phyloP scores from a whole-genome alignment of 108 stramenopile genomes.

The Parietichytrium sp. region DNA sequence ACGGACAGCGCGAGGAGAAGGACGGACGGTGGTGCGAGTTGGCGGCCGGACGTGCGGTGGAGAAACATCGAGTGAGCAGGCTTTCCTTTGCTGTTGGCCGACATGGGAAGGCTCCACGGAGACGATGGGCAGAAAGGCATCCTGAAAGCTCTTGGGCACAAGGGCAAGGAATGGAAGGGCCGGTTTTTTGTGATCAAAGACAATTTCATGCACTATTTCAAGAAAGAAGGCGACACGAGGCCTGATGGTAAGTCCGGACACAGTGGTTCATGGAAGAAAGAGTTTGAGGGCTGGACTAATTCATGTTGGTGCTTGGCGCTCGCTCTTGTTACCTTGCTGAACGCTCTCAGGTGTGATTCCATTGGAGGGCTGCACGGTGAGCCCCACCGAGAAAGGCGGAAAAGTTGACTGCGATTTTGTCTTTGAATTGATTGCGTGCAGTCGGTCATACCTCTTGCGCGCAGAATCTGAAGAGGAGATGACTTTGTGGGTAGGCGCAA shows the following conservation, averaged over 20 bases:
- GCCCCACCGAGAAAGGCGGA: background rate
- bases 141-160: background rate
- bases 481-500: background rate
- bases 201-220: conserved; percentile 40
- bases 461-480: background rate
- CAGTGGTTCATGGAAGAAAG: too few species aligned
- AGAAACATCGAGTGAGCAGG: too few species aligned
- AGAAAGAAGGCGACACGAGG: background rate
- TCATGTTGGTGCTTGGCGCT: too few species aligned
- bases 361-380: conserved; percentile 3
- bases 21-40: too few species aligned
- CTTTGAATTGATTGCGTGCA: conserved; percentile 34
- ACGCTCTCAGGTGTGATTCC: conserved; percentile 34
- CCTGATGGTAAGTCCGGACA: too few species aligned
- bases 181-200: conserved; percentile 2
- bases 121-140: conserved; percentile 6
- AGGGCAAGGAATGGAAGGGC: conserved; percentile 34
- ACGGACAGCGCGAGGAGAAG: too few species aligned
- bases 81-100: too few species aligned
- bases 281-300: too few species aligned
- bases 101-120: background rate
- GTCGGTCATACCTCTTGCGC: conserved; percentile 29
- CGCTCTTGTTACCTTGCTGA: too few species aligned
- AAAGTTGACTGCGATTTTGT: conserved; percentile 29
- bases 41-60: too few species aligned